Evolutionary conservation across 176 grass and related monocot genomes (phyloP).

Genomic region (Zea luxurians): DNA sequence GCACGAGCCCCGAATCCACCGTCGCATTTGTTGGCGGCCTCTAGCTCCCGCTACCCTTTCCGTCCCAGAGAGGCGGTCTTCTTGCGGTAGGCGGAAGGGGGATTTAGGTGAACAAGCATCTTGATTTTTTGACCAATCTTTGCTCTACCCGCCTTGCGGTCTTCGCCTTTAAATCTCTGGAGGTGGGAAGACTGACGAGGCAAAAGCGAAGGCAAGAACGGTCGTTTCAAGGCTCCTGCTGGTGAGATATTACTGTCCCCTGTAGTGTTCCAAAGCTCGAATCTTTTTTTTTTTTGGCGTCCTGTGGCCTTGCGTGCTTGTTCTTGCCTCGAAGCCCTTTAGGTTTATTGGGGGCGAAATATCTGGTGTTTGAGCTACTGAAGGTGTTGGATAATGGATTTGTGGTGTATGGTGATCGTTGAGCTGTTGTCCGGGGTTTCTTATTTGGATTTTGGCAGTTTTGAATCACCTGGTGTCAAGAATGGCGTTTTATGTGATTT

Average conservation of each 20-base stretch:
- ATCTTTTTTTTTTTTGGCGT: not conserved
- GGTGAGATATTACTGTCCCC: slow-evolving; percentile 26
- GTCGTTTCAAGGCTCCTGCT: not conserved
- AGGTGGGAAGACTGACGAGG: slow-evolving; percentile 10
- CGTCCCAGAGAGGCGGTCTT: slow-evolving; percentile 14
- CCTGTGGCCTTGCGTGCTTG: not conserved
- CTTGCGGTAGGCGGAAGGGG: slow-evolving; percentile 18
- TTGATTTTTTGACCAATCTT: slow-evolving; percentile 47
- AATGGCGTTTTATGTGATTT: slow-evolving; percentile 8
- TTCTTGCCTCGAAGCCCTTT: slow-evolving; percentile 18
- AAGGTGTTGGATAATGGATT: not conserved
- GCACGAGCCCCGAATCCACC: slow-evolving; percentile 44
- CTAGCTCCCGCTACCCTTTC: not conserved
- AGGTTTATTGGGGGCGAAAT: slow-evolving; percentile 15
- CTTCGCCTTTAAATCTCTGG: slow-evolving; percentile 36
- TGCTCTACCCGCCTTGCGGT: slow-evolving; percentile 15
- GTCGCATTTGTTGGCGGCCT: slow-evolving; percentile 32
- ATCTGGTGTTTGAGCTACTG: not conserved
- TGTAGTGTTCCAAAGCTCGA: not conserved
- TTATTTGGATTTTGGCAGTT: slow-evolving; percentile 18
- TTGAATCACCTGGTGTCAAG: not conserved
- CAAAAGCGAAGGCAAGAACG: slow-evolving; percentile 23
- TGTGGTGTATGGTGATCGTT: not conserved
- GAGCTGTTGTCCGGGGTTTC: slow-evolving; percentile 27
- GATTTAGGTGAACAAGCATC: slow-evolving; percentile 54